phyloP scores from a whole-genome alignment of 2,329 filamentous ascomycete species.

The Dactylellina cionopaga region DNA sequence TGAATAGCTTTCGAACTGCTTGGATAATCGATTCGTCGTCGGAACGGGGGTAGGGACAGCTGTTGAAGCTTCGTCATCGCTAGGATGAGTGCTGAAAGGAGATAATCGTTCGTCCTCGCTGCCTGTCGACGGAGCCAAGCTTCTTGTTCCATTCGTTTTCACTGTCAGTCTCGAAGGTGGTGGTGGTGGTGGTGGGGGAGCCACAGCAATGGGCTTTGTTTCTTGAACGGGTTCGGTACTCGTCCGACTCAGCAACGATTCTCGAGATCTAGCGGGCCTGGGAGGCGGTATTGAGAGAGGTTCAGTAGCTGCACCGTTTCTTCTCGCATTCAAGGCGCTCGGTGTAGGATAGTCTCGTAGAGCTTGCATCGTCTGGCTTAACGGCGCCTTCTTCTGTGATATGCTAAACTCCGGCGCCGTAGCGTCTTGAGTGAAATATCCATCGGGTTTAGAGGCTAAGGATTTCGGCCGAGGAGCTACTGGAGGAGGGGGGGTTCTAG shows the following conservation, averaged over 20 bases:
- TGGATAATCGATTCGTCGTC: slow-evolving; percentile 36
- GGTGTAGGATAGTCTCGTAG: slow-evolving; percentile 48
- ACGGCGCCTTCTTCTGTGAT: slow-evolving; percentile 43
- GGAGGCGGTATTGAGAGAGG: slow-evolving; percentile 41
- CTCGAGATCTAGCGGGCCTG: slow-evolving; percentile 41
- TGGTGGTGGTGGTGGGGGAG: slow-evolving; percentile 52
- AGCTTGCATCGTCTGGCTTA: slow-evolving; percentile 51
- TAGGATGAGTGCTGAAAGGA: slow-evolving; percentile 57
- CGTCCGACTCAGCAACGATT: slow-evolving; percentile 29
- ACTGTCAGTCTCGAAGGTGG: slow-evolving; percentile 51
- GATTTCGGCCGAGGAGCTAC: slow-evolving; percentile 48
- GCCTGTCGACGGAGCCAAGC: slow-evolving; percentile 40
- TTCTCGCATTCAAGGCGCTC: slow-evolving; percentile 37
- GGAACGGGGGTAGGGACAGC: slow-evolving; percentile 41
- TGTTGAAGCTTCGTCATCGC: slow-evolving; percentile 54
- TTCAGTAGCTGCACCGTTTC: slow-evolving; percentile 23
- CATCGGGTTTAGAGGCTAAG: slow-evolving; percentile 43
- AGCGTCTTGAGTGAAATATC: slow-evolving; percentile 31
- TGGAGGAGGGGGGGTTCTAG: slow-evolving; percentile 55
- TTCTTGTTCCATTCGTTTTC: slow-evolving; percentile 38
- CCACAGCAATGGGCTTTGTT: slow-evolving; percentile 13
- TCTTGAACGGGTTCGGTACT: slow-evolving; percentile 25
- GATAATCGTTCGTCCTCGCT: slow-evolving; percentile 55
- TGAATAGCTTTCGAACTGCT: slow-evolving; percentile 46
- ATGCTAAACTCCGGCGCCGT: slow-evolving; percentile 38